A percentile compares a stretch with the other conserved stretches of the same genome.
These are phyloP conservation scores for Chlorella sp. DNA, from an alignment of 139 green algal genomes.

Conservation along the genomic window DNA sequence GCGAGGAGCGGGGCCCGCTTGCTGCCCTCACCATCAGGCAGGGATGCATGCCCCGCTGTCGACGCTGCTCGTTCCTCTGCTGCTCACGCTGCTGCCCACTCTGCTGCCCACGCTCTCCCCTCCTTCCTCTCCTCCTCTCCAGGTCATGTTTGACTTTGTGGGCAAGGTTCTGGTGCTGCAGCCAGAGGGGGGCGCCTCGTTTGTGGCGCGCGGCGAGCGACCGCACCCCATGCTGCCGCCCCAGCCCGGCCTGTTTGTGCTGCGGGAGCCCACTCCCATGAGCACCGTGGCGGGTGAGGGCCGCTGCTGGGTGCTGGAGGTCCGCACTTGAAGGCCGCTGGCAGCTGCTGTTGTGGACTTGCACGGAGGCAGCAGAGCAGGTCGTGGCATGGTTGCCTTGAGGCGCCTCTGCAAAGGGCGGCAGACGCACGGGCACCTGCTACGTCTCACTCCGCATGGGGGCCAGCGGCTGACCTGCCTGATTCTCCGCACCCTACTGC, in stretches of 20 bases:
- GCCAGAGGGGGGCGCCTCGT: conserved; percentile 61
- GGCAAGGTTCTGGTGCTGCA: conserved; percentile 92
- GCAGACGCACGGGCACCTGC: no score
- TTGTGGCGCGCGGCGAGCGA: conserved; percentile 53
- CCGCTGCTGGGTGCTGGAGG: not conserved
- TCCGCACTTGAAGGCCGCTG: no score
- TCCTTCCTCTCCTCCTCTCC: conserved; percentile 4
- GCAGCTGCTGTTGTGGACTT: no score
- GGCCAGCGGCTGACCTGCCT: not conserved
- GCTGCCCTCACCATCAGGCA: no score
- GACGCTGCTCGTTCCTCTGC: not conserved
- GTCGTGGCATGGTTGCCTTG: no score
- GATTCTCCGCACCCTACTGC: not conserved
- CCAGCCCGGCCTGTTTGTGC: conserved; percentile 71
- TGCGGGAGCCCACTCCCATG: conserved; percentile 46
- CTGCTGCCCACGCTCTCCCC: no score
- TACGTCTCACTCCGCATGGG: no score
- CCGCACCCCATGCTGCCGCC: conserved; percentile 87
- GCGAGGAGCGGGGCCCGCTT: no score
- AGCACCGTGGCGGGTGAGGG: not conserved
- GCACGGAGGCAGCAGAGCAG: no score
- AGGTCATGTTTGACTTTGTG: conserved; percentile 91
- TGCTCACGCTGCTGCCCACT: no score
- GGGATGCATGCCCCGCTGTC: not conserved
- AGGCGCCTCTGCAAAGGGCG: no score